These are phyloP conservation scores for Graphiopsis chlorocephala DNA, from an alignment of 2,329 filamentous ascomycete genomes.

Conservation along the genomic window DNA sequence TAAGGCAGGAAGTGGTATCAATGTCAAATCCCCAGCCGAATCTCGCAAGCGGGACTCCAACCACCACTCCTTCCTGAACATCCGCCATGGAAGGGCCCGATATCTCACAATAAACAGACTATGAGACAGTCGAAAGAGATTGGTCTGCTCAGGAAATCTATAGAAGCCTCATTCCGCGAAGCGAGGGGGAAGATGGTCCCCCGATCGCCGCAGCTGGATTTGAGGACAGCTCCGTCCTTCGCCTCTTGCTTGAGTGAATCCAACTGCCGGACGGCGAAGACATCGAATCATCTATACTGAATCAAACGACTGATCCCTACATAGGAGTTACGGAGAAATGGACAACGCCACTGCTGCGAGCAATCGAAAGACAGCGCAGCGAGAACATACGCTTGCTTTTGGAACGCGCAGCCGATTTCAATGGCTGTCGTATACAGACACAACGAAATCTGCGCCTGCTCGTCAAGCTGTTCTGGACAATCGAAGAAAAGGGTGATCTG, in stretches of 20 bases:
- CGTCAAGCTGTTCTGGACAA: not conserved
- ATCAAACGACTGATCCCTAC: not conserved
- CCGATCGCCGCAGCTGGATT: not conserved
- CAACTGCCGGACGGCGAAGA: not conserved
- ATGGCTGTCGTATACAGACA: not conserved
- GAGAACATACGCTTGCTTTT: conserved; percentile 9
- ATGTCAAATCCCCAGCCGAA: too few relatives aligned
- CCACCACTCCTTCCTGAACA: too few relatives aligned
- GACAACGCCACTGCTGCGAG: conserved; percentile 9
- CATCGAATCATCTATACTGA: not conserved
- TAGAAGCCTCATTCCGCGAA: too few relatives aligned
- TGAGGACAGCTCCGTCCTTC: not conserved
- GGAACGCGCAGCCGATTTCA: not conserved
- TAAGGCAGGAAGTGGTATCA: too few relatives aligned
- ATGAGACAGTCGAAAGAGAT: not conserved
- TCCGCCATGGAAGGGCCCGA: not conserved
- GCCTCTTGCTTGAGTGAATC: not conserved
- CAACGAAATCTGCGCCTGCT: not conserved
- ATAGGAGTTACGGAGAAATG: not conserved
- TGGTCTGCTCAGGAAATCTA: not conserved
- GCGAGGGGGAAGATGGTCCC: not conserved
- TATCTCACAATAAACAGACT: not conserved
- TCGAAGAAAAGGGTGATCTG: too few relatives aligned
- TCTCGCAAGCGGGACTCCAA: too few relatives aligned
- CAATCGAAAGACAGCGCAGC: not conserved